These are phyloP conservation scores for Monosporozyma unispora DNA, from an alignment of 805 yeast species.

Conservation along the genomic window DNA sequence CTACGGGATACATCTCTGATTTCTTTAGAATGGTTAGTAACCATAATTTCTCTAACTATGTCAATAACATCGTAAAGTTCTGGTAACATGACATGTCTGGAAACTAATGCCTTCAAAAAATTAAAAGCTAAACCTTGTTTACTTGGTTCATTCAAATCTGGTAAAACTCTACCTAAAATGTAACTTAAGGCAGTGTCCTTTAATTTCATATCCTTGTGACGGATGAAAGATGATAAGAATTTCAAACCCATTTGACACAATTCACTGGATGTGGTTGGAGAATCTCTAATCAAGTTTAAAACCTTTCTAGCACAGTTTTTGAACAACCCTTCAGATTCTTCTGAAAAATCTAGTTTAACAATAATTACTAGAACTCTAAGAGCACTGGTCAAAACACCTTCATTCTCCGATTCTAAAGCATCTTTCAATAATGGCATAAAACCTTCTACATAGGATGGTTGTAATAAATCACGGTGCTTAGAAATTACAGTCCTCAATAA, in stretches of 20 bases:
- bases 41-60: conserved; percentile 70
- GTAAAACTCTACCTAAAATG: conserved; percentile 60
- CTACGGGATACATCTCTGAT: conserved; percentile 80
- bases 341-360: conserved; percentile 54
- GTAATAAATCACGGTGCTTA: conserved; percentile 50
- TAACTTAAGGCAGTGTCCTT: conserved; percentile 68
- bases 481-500: conserved; percentile 62
- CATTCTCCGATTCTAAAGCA: conserved; percentile 58
- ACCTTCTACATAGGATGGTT: conserved; percentile 52
- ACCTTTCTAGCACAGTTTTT: conserved; percentile 52
- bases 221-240: conserved; percentile 60
- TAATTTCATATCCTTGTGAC: conserved; percentile 58
- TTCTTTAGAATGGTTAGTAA: conserved; percentile 75
- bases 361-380: conserved; percentile 53
- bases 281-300: conserved; percentile 56
- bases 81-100: conserved; percentile 66
- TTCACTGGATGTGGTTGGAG: conserved; percentile 70
- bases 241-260: conserved; percentile 72
- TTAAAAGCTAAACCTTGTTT: conserved; percentile 83
- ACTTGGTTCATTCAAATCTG: conserved; percentile 85
- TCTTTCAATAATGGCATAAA: conserved; percentile 65
- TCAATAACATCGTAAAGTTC: conserved; percentile 89
- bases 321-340: conserved; percentile 38
- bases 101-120: conserved; percentile 68
- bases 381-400: conserved; percentile 63